A percentile compares a stretch with the other conserved stretches of the same genome.
Evolutionary conservation across 345 rosid genomes (phyloP).

Genomic region (Eucalyptus pauciflora): DNA sequence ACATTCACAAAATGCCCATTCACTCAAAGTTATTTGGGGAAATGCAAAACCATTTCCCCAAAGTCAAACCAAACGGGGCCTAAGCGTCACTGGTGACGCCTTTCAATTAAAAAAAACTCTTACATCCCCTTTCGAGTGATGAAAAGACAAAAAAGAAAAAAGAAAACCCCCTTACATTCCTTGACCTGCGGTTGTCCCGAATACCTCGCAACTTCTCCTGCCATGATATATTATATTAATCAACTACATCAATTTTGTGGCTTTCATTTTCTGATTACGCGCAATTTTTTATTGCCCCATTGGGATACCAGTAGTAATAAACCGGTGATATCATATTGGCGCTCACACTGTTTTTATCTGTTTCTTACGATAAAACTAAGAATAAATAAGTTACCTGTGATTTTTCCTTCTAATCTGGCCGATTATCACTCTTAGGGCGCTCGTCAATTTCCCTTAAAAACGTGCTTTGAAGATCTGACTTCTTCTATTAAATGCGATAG

Average conservation of each 20-base stretch:
- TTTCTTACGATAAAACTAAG: background rate
- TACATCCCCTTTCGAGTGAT: background rate
- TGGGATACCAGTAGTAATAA: background rate
- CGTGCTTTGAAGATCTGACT: background rate
- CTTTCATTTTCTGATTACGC: background rate
- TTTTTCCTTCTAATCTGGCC: background rate
- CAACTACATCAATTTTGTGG: background rate
- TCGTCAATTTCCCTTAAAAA: background rate
- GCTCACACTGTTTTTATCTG: background rate
- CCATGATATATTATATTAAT: background rate
- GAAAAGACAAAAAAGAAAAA: too few relatives aligned
- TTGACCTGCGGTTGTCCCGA: background rate
- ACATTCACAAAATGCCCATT: too few relatives aligned
- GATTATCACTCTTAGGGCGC: background rate
- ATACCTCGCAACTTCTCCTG: too few relatives aligned
- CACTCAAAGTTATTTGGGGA: too few relatives aligned
- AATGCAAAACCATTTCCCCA: too few relatives aligned
- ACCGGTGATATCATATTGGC: background rate
- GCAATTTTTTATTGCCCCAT: background rate
- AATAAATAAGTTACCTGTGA: too few relatives aligned
- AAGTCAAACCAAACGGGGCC: too few relatives aligned
- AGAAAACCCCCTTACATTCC: too few relatives aligned
- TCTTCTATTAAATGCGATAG: background rate
- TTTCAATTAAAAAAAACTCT: background rate
- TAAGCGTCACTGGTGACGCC: background rate